phyloP scores from a whole-genome alignment of 257 asterid species.

The Jacaranda mimosifolia region DNA sequence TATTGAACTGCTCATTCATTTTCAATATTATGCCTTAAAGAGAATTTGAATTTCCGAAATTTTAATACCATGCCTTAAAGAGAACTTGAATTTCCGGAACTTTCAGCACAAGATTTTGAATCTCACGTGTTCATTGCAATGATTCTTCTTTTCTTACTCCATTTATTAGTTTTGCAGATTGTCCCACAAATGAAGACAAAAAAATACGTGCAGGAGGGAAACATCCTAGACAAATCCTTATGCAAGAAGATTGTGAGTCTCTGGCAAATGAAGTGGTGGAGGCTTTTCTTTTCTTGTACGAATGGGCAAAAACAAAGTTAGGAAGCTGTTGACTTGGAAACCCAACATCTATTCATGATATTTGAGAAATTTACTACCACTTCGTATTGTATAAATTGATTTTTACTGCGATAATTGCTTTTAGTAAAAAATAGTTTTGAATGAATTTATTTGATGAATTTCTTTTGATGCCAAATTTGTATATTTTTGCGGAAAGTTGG shows the following conservation, averaged over 20 bases:
- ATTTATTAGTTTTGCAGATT: conserved; percentile 28
- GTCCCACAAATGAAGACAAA: conserved; percentile 35
- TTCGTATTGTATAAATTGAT: neutral
- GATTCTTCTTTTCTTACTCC: neutral
- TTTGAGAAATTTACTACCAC: neutral
- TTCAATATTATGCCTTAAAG: no score
- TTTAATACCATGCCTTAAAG: no score
- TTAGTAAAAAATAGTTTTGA: neutral
- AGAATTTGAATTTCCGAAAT: no score
- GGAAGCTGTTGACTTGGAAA: conserved; percentile 9
- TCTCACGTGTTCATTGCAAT: neutral
- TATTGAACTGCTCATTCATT: no score
- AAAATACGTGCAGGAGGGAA: conserved; percentile 38
- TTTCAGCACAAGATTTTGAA: no score
- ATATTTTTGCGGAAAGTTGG: neutral
- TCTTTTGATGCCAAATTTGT: neutral
- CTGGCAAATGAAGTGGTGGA: conserved; percentile 62
- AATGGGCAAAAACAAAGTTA: conserved; percentile 45
- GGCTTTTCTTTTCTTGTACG: conserved; percentile 39
- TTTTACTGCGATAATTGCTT: neutral
- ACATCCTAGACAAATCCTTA: conserved; percentile 43
- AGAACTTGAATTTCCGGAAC: no score
- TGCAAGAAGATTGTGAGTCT: conserved; percentile 45
- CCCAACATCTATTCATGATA: neutral
- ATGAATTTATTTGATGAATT: conserved; percentile 8